A percentile compares a stretch with the other conserved stretches of the same genome.
phyloP scores from a whole-genome alignment of 1,284 basidiomycete species.

The Fistulina hepatica region DNA sequence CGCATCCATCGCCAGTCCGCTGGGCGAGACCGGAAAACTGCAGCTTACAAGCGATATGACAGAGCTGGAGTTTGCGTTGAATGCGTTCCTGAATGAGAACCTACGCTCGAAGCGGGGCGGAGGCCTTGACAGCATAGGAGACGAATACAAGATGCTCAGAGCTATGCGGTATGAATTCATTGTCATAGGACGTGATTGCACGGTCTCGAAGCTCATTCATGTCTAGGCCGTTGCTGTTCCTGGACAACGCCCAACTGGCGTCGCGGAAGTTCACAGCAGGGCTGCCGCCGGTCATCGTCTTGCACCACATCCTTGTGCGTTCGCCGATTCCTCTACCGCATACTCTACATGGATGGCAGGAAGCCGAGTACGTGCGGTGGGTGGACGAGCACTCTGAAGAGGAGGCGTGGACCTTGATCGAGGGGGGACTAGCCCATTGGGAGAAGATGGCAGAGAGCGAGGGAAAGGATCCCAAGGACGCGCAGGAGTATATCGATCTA shows the following conservation, averaged over 20 bases:
- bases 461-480: constrained; percentile 31
- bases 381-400: constrained; percentile 67
- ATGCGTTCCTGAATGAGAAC: constrained; percentile 60
- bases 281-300: constrained; percentile 71
- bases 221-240: constrained; percentile 72
- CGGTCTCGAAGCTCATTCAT: constrained; percentile 4
- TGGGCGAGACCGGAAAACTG: constrained; percentile 83
- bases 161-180: constrained; percentile 57
- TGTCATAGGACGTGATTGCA: background rate
- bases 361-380: constrained; percentile 87
- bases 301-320: constrained; percentile 89
- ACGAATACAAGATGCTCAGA: constrained; percentile 70
- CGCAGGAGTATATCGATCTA: constrained; percentile 47
- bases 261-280: constrained; percentile 56
- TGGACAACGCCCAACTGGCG: constrained; percentile 63
- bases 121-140: constrained; percentile 61
- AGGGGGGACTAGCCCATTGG: constrained; percentile 62
- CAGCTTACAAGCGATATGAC: constrained; percentile 94
- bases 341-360: constrained; percentile 81
- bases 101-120: constrained; percentile 47
- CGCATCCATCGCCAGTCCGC: constrained; percentile 76
- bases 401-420: constrained; percentile 62
- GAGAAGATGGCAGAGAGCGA: constrained; percentile 53
- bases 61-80: constrained; percentile 84
- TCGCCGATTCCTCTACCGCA: constrained; percentile 80